Base-by-base conservation (phyloP, 495 filamentous ascomycete species). In the Pyronema omphalodes region DNA sequence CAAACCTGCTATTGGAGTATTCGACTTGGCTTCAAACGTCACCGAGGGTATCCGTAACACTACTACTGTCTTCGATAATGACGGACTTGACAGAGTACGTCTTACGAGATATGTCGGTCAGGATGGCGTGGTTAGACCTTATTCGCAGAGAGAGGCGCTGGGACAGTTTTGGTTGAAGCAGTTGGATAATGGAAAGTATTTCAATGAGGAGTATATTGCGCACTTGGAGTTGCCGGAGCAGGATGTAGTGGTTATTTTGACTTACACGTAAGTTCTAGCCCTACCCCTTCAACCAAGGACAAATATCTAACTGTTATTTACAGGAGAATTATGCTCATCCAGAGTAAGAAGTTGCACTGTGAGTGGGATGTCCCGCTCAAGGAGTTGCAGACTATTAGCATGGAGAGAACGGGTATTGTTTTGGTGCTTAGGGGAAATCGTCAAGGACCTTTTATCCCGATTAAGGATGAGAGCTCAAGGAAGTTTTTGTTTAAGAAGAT, bases 131-230 rank as follows among this genome's bases (percentile, higher is more conserved):
- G 88, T 98, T 15, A 82, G 91, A 6, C 93, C 91, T 6, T 98
- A 94, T 72, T 86, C 79, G 11, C 88, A 96, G 67, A 85, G 91
- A 12, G 91, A 98, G 72, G 88, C 91, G 0, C 79, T 98, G 11
- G 91, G 91, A 7, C 91, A 98, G 67, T 93, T 88, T 71, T 98
- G 91, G 91, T 79, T 98, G 59, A 98, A 98, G 72, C 93, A 93
- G 17, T 75, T 91, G 1, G 93, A 96, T 63, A 88, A 93, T 55
- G 91, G 91, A 46, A 93, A 88, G 70, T 94, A 85, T 71, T 98
- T 98, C 76, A 80, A 89, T 69, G 93, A 96, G 67, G 77, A 88
- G 62, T 98, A 98, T 69, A 91, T 98, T 63, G 91, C 88, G 9
- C 91, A 98, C 58, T 74, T 98, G 17, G 91, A 96, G 64, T 80